Base-by-base conservation (phyloP, 306 rosid species). In the Gleditsia sinensis region DNA sequence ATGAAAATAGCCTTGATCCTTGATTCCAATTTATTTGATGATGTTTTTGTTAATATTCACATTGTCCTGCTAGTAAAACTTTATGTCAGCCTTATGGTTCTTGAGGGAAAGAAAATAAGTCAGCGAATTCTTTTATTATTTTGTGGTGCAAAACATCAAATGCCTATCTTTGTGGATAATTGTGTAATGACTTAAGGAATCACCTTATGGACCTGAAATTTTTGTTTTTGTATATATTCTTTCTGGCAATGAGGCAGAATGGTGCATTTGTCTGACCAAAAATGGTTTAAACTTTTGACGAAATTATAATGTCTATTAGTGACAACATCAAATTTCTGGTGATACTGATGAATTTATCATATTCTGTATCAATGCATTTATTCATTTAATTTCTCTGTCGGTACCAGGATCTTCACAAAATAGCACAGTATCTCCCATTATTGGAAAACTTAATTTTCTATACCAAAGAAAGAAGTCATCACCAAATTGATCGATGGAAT, bases 401-500 rank as follows among this genome's bases (percentile, higher is more conserved):
- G 61, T 69, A 25, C 42, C 90, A 92, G 97, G 89, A 84, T 58
- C 82, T 89, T 76, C 82, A 86, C 72, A 92, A 80, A 72, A 77
- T 92, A 58, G 84, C 79, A 61, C 85, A 78, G 80, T 92, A 92
- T 85, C 82, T 92, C 37, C 93, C 96, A 17, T 73, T 92, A 78
- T 69, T 92, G 86, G 90, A 88, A 75, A 92, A 78, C 80, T 80
- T 92, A 43, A 19, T 83, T 68, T 67, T 19, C 60, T 80, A 83
- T 71, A 69, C 62, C 40, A 82, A 81, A 57, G 69, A 20, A 74
- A 56, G 73, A 67, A 46, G 61, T 63, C 59, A 69, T 58, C 1
- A 14, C 63, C 80, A 6, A 74, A 77, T 83, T 23, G 61, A 40
- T 58, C 85, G 57, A 10, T 80, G 90, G 88, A 78, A 85, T 21